Evolutionary conservation across 345 rosid genomes (phyloP).

Genomic region (Boechera divaricarpa): DNA sequence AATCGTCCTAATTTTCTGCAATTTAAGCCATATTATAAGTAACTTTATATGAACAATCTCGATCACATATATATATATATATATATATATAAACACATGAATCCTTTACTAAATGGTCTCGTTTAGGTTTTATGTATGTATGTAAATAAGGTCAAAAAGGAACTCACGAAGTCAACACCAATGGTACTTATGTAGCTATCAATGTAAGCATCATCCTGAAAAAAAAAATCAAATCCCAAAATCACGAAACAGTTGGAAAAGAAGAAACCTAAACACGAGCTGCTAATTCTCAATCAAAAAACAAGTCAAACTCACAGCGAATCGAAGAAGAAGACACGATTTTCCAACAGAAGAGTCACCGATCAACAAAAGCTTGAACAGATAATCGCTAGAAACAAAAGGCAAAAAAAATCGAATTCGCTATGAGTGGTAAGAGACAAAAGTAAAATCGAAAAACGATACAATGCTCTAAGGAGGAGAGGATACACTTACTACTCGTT

Average conservation of each 20-base stretch:
- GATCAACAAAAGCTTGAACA: constrained; percentile 78
- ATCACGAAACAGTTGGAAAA: not conserved
- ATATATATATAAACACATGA: not conserved
- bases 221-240: not conserved
- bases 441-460: not conserved
- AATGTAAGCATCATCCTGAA: constrained; percentile 85
- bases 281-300: not conserved
- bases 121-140: not conserved
- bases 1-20: constrained; percentile 79
- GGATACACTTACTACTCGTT: constrained; percentile 56
- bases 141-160: not conserved
- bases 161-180: constrained; percentile 86
- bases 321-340: constrained; percentile 80
- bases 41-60: constrained; percentile 20
- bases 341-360: constrained; percentile 90
- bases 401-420: not conserved
- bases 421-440: not conserved
- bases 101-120: not conserved
- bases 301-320: constrained; percentile 59
- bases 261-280: not conserved
- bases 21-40: not conserved
- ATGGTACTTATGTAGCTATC: constrained; percentile 88
- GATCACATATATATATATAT: not conserved
- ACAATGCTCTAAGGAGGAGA: not conserved
- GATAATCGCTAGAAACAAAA: constrained; percentile 58